A percentile compares a stretch with the other conserved stretches of the same genome.
phyloP scores from a whole-genome alignment of 176 grass and related monocot species.

The Rhynchospora tenuis region DNA sequence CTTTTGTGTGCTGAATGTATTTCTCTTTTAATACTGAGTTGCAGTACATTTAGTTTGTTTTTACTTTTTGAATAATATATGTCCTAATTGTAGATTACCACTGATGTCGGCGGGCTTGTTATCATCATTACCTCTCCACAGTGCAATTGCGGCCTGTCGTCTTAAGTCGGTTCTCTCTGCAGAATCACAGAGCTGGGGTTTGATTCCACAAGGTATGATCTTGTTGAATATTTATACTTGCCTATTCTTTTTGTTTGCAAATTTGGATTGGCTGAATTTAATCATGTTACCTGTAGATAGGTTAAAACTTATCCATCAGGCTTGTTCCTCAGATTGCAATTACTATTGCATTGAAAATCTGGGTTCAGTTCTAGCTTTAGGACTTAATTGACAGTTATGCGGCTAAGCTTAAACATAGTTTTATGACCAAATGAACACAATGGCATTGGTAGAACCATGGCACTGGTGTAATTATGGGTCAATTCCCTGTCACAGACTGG shows the following conservation, averaged over 20 bases:
- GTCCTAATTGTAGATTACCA: conserved; percentile 35
- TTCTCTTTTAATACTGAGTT: neutral
- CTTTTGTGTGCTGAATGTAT: neutral
- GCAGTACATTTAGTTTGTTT: neutral
- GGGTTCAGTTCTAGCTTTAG: neutral
- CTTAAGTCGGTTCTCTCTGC: conserved; percentile 47
- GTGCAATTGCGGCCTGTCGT: conserved; percentile 47
- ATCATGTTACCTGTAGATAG: neutral
- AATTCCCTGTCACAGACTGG: neutral
- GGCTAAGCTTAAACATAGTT: neutral
- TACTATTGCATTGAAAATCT: neutral
- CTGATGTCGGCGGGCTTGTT: conserved; percentile 36
- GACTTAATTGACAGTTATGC: neutral
- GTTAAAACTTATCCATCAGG: neutral
- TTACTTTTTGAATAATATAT: neutral
- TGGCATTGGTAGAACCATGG: neutral
- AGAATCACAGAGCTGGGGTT: conserved; percentile 65
- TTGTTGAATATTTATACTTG: neutral
- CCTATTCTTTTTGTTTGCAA: neutral
- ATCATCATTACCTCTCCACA: conserved; percentile 64
- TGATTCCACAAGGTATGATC: conserved; percentile 61
- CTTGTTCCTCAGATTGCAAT: neutral
- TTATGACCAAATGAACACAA: neutral
- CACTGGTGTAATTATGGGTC: neutral
- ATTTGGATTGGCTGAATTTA: neutral